A percentile compares a stretch with the other conserved stretches of the same genome.
Conservation (phyloP, 2,329 filamentous ascomycete species). For the Hymenotorrendiella dingleyae region DNA sequence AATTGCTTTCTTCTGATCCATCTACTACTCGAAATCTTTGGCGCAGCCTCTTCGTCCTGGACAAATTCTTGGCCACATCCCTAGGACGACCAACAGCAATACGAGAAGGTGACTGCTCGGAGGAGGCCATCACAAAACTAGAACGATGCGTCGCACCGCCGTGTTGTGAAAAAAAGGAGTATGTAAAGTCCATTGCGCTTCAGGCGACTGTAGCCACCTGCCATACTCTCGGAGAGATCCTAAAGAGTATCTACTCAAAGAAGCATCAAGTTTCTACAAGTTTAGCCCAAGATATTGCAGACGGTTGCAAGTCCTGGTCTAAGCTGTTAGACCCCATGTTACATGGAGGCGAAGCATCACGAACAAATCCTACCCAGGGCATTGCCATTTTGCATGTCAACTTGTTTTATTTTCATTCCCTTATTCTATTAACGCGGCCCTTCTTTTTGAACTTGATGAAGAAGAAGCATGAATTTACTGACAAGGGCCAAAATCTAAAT, state of each 20-base stretch:
- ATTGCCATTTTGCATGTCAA: conserved; percentile 58
- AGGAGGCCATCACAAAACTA: conserved; percentile 34
- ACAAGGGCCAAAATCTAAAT: conserved; percentile 24
- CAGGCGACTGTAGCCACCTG: conserved; percentile 53
- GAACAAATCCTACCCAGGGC: conserved; percentile 41
- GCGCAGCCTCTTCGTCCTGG: conserved; percentile 59
- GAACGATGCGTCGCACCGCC: conserved; percentile 17
- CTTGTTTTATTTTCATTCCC: conserved; percentile 55
- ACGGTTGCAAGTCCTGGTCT: conserved; percentile 47
- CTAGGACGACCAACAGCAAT: conserved; percentile 58
- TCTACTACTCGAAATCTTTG: conserved; percentile 51
- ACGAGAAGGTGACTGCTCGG: conserved; percentile 55
- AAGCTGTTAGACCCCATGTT: conserved; percentile 42
- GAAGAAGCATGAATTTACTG: conserved; percentile 32
- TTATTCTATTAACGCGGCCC: conserved; percentile 57
- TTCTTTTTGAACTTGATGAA: conserved; percentile 57
- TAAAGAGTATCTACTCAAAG: conserved; percentile 56
- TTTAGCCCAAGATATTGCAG: conserved; percentile 51
- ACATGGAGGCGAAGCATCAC: conserved; percentile 44
- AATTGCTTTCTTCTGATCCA: conserved; percentile 44
- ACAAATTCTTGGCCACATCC: conserved; percentile 56
- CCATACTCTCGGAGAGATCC: conserved; percentile 50
- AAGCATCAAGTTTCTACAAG: conserved; percentile 51
- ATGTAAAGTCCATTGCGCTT: conserved; percentile 36
- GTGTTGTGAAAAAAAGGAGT: conserved; percentile 17